Base-by-base conservation (phyloP, 305 asterid genomes). In the Vinca major region DNA sequence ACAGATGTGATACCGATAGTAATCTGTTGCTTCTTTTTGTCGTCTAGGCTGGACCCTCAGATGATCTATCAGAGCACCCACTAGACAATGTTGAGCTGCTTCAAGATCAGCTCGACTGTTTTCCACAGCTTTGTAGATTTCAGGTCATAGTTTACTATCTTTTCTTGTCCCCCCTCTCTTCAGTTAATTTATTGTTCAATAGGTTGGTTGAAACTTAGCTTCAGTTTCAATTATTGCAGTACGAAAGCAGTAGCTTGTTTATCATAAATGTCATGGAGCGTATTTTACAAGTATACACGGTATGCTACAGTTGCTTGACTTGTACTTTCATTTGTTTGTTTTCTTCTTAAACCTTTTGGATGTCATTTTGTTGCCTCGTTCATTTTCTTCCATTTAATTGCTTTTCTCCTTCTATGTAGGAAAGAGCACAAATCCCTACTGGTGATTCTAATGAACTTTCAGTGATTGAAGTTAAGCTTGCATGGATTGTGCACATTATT, bases 41-140 rank as follows among this genome's bases (percentile, higher is more conserved):
- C 66, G 67, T 78, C 55, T 80, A 94, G 99, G 86, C 85, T 62
- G 96, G 85, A 62, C 74, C 72, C 65, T 81, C 88, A 20, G 95
- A 87, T 71, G 98, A 94, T 80, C 80, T 89, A 65, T 89, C 96
- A 3, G 99, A 91, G 74, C 89, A 94, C 79, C 96, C 97, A 64
- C 88, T 94, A 19, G 99, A 94, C 80, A 94, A 88, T 76, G 96
- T 86, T 68, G 99, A 94, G 79, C 95, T 94, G 84, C 99, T 94
- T 73, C 98, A 94, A 78, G 99, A 91, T 78, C 97, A 94, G 80
- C 91, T 94, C 9, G 99, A 94, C 78, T 87, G 90, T 80, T 92
- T 89, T 87, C 99, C 99, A 48, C 26, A 80, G 60, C 96, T 94
- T 68, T 91, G 99, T 80, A 84, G 92, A 85, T 93, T 93, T 86